Base-by-base conservation (phyloP, 2,329 filamentous ascomycete genomes). In the Anthostomella pinea region DNA sequence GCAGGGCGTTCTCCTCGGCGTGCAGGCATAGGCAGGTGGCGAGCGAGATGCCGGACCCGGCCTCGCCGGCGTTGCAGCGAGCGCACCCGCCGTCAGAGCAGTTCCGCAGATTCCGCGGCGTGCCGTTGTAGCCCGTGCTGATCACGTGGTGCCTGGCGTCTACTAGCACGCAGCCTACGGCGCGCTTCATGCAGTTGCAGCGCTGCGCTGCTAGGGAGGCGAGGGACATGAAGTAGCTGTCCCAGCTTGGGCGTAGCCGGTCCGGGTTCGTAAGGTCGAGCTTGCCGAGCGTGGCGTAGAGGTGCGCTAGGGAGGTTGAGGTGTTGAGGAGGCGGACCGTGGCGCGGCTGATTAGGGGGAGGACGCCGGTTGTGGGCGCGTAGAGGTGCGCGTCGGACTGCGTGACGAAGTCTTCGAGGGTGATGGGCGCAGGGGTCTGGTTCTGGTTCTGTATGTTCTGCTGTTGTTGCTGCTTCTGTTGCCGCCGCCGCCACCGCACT, bases 191-290 rank as follows among this genome's bases (percentile, higher is more conserved):
- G 70, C 93, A 98, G 64, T 98, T 98, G 58, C 83, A 88, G 47
- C 93, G 79, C 51, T 88, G 85, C 1, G 91, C 87, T 6, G 93
- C 93, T 30, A 98, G 79, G 21, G 86, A 88, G 5, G 93, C 90
- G n/a, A 98, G 73, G 25, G 87, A 81, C 93, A 98, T 98, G 60
- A 98, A 98, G 68, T 98, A 98, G 54, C 86, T 83, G 64, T 98
- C 93, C 93, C 93, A 98, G 31, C 79, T 83, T 1, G 93, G 93
- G 2, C 93, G 81, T 22, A 98, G 73, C 2, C 93, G 83, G 52
- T 85, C 77, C 21, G 83, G 76, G 55, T 93, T 82, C 2, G 84
- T 75, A 17, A 98, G 77, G 59, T 95, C 79, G 6, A 96, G 75
- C 30, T 79, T 75, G 31, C 77, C 73, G 1, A 98, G 77, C 7